Evolutionary conservation across 2,329 filamentous ascomycete genomes (phyloP).

Genomic region (Emergomyces pasteurianus): DNA sequence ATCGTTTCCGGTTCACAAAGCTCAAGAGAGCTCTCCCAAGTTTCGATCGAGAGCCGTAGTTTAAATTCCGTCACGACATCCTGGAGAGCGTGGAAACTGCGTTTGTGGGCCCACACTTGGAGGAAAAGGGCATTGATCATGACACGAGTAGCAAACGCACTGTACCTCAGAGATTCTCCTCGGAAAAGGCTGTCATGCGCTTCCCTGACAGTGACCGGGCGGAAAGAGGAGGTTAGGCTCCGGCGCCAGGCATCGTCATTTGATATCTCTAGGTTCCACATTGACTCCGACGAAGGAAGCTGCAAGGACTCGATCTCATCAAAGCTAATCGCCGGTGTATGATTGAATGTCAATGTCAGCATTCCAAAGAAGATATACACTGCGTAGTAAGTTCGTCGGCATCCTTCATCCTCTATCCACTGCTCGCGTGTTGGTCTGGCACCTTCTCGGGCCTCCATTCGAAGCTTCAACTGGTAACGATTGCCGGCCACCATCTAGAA

Average conservation of each 20-base stretch:
- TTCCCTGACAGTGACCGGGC: conserved; percentile 76
- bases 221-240: conserved; percentile 52
- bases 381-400: conserved; percentile 90
- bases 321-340: conserved; percentile 94
- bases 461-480: conserved; percentile 87
- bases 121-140: conserved; percentile 99
- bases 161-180: conserved; percentile 81
- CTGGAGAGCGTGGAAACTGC: conserved; percentile 91
- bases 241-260: conserved; percentile 82
- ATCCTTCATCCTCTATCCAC: conserved; percentile 96
- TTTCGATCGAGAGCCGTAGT: conserved; percentile 85
- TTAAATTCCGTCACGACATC: conserved; percentile 98
- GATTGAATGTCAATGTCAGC: conserved; percentile 90
- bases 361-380: conserved; percentile 99
- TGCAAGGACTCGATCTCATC: conserved; percentile 93
- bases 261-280: conserved; percentile 76
- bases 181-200: conserved; percentile 94
- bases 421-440: conserved; percentile 66
- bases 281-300: conserved; percentile 80
- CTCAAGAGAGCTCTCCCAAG: conserved; percentile 96
- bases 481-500: conserved; percentile 94
- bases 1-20: conserved; percentile 86
- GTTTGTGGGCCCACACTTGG: conserved; percentile 98
- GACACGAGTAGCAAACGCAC: conserved; percentile 89
- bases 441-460: conserved; percentile 73